Base-by-base conservation (phyloP, 306 rosid genomes). In the Vigna reflexopilosa region DNA sequence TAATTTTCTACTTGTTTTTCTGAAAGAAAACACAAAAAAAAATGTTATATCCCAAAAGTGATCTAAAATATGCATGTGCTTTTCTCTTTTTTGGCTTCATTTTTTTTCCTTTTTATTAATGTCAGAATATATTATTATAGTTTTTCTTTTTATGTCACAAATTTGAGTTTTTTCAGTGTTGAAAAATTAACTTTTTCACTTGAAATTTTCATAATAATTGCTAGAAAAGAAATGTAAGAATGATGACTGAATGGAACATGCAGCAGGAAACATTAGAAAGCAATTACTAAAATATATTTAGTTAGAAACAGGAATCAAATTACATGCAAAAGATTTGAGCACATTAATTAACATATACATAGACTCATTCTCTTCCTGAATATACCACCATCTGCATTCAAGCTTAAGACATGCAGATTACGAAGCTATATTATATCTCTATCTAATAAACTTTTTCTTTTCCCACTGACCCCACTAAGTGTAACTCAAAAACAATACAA, bases 291-390 rank as follows among this genome's bases (percentile, higher is more conserved):
- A 36, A 76, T 66, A 78, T 32, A 59, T 58, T 4, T 34, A 68
- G 76, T 57, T 58, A 77, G 70, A 77, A 30, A 71, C 72, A 79
- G 22, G 34, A 71, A 79, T 42, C 72, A 64, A 61, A 74, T 47
- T 56, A 79, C 79, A 79, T 28, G 20, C 70, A 30, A 69, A 79
- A 75, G 78, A 76, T 84, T 42, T 32, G 9, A 78, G 56, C 49
- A 68, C 72, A 83, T 69, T 13, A 59, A 83, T 75, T 17, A 68
- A 79, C 75, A 79, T 74, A 79, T 79, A 34, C 74, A 79, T 19
- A 69, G 24, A 68, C 32, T 38, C 58, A 32, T 73, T 45, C 50
- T 55, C 61, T 55, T 55, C 14, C 73, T 67, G 64, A 55, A 54
- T 61, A 47, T 72, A 40, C 56, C 70, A 55, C 48, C 70, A 44